Evolutionary conservation across 176 grass and related monocot genomes (phyloP).

Genomic region (Puccinellia tenuiflora): DNA sequence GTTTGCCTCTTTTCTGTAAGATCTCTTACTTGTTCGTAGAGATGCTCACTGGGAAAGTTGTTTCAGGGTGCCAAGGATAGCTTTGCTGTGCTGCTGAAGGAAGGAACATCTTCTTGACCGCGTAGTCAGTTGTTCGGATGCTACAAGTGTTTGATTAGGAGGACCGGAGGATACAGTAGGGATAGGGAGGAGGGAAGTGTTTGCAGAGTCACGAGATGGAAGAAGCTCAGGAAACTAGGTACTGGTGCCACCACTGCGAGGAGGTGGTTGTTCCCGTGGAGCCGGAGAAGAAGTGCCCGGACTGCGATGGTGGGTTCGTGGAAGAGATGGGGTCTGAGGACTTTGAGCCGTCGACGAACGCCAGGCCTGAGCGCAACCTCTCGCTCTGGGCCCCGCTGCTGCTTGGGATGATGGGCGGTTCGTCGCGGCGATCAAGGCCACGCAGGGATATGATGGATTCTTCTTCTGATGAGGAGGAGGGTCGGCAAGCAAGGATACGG

Average conservation of each 20-base stretch:
- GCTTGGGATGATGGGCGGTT: constrained; percentile 49
- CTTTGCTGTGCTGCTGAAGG: constrained; percentile 30
- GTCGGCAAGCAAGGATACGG: constrained; percentile 26
- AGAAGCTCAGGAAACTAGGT: constrained; percentile 38
- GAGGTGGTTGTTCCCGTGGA: constrained; percentile 46
- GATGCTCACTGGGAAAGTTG: constrained; percentile 32
- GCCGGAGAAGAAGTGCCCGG: constrained; percentile 73
- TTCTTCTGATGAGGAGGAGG: constrained; percentile 9
- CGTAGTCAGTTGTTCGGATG: background rate
- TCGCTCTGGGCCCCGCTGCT: constrained; percentile 57
- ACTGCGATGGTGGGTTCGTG: constrained; percentile 59
- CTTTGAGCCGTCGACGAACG: constrained; percentile 17
- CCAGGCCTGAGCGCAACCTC: constrained; percentile 42
- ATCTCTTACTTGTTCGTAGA: constrained; percentile 11
- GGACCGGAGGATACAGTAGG: background rate
- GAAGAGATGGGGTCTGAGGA: constrained; percentile 67
- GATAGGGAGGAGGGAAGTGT: background rate
- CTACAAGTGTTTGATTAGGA: constrained; percentile 10
- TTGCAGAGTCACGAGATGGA: constrained; percentile 34
- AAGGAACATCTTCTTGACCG: constrained; percentile 22
- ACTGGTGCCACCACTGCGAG: constrained; percentile 74
- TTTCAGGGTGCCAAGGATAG: constrained; percentile 41
- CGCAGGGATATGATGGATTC: constrained; percentile 30
- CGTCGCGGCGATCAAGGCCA: constrained; percentile 23
- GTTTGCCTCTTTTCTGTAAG: constrained; percentile 13